phyloP scores from a whole-genome alignment of 352 stramenopile species.

The Pythium rhizo-oryzae region DNA sequence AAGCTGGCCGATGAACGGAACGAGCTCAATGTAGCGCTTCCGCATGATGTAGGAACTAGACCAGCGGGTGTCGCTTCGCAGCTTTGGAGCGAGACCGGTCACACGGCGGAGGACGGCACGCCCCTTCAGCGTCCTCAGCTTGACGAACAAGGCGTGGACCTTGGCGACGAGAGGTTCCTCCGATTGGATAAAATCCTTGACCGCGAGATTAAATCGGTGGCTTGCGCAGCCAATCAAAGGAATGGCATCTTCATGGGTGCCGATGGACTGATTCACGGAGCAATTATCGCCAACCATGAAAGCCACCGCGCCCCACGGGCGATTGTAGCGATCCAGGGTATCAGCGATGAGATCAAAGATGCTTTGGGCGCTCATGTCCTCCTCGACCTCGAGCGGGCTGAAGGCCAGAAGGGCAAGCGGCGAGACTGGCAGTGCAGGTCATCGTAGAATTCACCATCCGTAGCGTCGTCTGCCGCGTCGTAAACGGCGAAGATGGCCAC shows the following conservation, averaged over 20 bases:
- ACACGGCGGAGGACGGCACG: constrained; percentile 20
- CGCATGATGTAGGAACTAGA: constrained; percentile 21
- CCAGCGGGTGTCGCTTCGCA: constrained; percentile 28
- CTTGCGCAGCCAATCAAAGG: constrained; percentile 24
- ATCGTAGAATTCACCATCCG: too few relatives aligned
- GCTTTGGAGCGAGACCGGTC: constrained; percentile 7
- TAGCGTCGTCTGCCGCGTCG: too few relatives aligned
- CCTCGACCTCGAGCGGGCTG: too few relatives aligned
- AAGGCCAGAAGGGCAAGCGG: too few relatives aligned
- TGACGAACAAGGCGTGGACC: constrained; percentile 13
- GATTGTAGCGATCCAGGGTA: constrained; percentile 21
- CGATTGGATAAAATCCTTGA: neutral
- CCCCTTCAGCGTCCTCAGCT: constrained; percentile 11
- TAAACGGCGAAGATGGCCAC: too few relatives aligned
- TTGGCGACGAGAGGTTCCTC: neutral
- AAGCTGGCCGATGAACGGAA: constrained; percentile 2
- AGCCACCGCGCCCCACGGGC: constrained; percentile 16
- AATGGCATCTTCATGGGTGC: constrained; percentile 8
- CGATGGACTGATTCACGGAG: constrained; percentile 35
- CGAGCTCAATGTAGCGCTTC: constrained; percentile 9
- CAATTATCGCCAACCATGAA: constrained; percentile 32
- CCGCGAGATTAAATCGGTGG: constrained; percentile 29
- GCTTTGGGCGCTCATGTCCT: neutral
- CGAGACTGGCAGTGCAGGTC: too few relatives aligned
- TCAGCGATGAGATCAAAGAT: constrained; percentile 18